These are phyloP conservation scores for Gilbertella persicaria DNA, from an alignment of 371 early-diverging fungal species.

Conservation along the genomic window DNA sequence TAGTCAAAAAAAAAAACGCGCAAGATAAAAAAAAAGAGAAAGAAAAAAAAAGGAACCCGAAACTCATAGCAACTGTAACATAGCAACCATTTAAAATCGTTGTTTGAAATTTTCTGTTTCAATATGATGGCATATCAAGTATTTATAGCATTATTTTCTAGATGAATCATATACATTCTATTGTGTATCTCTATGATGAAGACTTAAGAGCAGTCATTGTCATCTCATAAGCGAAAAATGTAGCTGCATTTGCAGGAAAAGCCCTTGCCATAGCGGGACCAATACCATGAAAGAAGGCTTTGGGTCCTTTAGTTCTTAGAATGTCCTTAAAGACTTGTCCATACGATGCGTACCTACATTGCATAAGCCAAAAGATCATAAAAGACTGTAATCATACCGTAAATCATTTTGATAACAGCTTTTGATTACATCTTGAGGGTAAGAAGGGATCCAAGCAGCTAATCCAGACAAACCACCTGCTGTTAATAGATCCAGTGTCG, in stretches of 20 bases:
- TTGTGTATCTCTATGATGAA: neutral
- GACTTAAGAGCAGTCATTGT: constrained; percentile 57
- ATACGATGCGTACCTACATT: constrained; percentile 26
- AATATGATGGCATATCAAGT: too few relatives aligned
- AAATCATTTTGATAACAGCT: constrained; percentile 71
- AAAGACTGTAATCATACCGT: constrained; percentile 31
- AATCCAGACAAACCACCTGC: constrained; percentile 86
- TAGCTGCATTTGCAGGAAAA: constrained; percentile 89
- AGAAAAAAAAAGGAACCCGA: too few relatives aligned
- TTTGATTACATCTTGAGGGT: constrained; percentile 90
- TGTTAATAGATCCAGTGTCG: constrained; percentile 65
- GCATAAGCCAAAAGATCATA: too few relatives aligned
- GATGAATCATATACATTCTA: neutral
- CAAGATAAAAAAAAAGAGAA: too few relatives aligned
- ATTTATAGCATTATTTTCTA: neutral
- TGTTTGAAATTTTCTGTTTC: too few relatives aligned
- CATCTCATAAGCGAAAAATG: constrained; percentile 80
- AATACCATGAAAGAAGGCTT: constrained; percentile 76
- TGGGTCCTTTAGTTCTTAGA: constrained; percentile 35
- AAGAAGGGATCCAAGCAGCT: constrained; percentile 83
- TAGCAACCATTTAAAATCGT: too few relatives aligned
- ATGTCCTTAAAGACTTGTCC: constrained; percentile 47
- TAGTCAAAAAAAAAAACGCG: too few relatives aligned
- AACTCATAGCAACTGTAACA: too few relatives aligned
- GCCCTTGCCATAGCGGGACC: constrained; percentile 84